phyloP scores from a whole-genome alignment of 1,284 basidiomycete species.

The Lentinula novae-zelandiae region DNA sequence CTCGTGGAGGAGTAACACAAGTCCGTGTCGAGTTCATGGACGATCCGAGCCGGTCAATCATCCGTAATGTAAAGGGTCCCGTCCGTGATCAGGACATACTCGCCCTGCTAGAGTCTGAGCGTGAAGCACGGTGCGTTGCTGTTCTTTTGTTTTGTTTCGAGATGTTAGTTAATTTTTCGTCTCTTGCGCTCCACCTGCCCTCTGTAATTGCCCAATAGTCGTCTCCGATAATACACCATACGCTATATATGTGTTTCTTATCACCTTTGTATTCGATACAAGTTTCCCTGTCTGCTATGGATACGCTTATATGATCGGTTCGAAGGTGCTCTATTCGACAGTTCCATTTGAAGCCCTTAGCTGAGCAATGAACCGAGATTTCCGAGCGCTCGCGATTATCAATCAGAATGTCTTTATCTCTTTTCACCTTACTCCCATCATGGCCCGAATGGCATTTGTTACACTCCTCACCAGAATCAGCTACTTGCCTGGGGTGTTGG shows the following conservation, averaged over 20 bases:
- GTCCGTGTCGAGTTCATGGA: slow-evolving; percentile 99
- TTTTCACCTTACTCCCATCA: slow-evolving; percentile 1
- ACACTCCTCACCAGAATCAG: slow-evolving; percentile 61
- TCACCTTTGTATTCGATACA: not conserved
- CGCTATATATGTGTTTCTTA: not conserved
- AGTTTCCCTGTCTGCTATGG: not conserved
- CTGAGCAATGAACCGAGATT: not conserved
- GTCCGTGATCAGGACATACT: slow-evolving; percentile 97
- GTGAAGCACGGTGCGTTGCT: slow-evolving; percentile 92
- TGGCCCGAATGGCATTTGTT: slow-evolving; percentile 42
- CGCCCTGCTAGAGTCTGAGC: slow-evolving; percentile 96
- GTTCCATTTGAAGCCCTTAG: not conserved
- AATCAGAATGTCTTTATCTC: not conserved
- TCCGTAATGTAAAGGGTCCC: slow-evolving; percentile 99
- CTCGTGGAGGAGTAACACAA: slow-evolving; percentile 99
- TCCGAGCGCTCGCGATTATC: not conserved
- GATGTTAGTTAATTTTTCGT: not conserved
- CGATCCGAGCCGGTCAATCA: slow-evolving; percentile 93
- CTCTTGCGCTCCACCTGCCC: not conserved
- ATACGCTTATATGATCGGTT: not conserved
- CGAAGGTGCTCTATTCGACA: too few relatives aligned
- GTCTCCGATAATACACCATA: slow-evolving; percentile 32
- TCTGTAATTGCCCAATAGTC: slow-evolving; percentile 24
- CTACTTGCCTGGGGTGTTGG: slow-evolving; percentile 77
- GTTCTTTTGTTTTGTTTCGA: not conserved